phyloP scores from a whole-genome alignment of 371 early-diverging fungal species.

The Mortierella sp. region DNA sequence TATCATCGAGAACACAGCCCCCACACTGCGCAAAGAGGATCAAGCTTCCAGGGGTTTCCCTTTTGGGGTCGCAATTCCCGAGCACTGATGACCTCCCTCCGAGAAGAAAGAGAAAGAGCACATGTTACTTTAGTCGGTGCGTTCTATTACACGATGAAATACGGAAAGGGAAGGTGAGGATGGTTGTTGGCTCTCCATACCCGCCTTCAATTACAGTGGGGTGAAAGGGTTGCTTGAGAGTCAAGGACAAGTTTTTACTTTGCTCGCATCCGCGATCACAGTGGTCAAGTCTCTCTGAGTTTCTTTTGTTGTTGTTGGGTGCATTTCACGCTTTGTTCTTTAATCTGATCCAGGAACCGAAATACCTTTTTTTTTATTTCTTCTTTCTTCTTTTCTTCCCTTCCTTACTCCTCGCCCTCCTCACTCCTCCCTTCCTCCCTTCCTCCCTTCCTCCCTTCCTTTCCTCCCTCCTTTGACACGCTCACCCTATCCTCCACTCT shows the following conservation, averaged over 20 bases:
- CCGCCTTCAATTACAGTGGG: background rate
- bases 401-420: background rate
- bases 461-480: background rate
- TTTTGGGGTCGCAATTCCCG: constrained; percentile 8
- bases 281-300: constrained; percentile 4
- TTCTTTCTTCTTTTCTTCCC: background rate
- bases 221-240: background rate
- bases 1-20: background rate
- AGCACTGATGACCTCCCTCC: background rate
- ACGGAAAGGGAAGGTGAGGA: background rate
- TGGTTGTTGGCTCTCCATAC: background rate
- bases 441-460: background rate
- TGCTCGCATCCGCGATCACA: background rate
- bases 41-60: background rate
- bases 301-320: constrained; percentile 14
- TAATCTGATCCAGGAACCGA: constrained; percentile 5
- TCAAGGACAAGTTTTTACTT: background rate
- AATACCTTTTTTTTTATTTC: background rate
- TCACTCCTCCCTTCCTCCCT: background rate
- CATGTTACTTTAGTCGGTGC: constrained; percentile 6
- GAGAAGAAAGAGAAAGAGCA: background rate
- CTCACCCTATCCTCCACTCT: background rate
- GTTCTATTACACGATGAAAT: background rate
- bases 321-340: background rate
- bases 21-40: background rate